phyloP scores from a whole-genome alignment of 495 filamentous ascomycete genomes.

The Podospora comata region DNA sequence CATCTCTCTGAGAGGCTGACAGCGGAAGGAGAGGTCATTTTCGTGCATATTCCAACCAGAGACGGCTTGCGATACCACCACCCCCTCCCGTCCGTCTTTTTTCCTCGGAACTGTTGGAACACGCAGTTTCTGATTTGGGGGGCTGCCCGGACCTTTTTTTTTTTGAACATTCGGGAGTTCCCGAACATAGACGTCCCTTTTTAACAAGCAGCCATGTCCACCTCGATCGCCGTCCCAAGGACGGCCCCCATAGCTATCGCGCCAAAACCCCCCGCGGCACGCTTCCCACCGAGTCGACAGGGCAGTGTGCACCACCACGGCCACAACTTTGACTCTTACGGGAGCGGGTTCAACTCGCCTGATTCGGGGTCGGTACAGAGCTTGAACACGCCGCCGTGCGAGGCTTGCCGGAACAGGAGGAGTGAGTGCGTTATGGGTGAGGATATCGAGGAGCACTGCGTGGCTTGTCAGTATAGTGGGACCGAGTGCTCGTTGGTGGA shows the following conservation, averaged over 20 bases:
- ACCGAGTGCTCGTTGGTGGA: slow-evolving; percentile 62
- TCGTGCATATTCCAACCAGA: background rate
- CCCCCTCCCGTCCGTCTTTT: background rate
- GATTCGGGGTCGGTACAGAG: slow-evolving; percentile 46
- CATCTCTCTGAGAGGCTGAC: too few species aligned
- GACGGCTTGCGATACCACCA: background rate
- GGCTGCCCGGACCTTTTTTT: background rate
- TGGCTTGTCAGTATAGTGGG: slow-evolving; percentile 59
- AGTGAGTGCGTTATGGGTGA: slow-evolving; percentile 87
- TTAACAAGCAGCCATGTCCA: slow-evolving; percentile 41
- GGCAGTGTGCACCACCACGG: slow-evolving; percentile 38
- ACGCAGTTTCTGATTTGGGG: background rate
- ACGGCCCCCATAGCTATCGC: slow-evolving; percentile 58
- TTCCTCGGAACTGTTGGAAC: background rate
- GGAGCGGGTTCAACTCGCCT: slow-evolving; percentile 48
- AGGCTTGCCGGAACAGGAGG: slow-evolving; percentile 75
- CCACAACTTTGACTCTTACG: slow-evolving; percentile 30
- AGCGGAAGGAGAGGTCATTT: background rate
- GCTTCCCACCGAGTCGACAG: slow-evolving; percentile 43
- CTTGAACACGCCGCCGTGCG: slow-evolving; percentile 40
- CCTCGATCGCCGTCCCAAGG: slow-evolving; percentile 46
- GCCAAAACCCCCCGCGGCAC: slow-evolving; percentile 43
- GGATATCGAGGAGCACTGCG: slow-evolving; percentile 55
- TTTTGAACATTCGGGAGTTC: background rate
- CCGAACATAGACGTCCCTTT: background rate